Percentiles rank a stretch among this genome's conserved stretches.
phyloP scores from a whole-genome alignment of 306 rosid genomes.

The Inga laurina region DNA sequence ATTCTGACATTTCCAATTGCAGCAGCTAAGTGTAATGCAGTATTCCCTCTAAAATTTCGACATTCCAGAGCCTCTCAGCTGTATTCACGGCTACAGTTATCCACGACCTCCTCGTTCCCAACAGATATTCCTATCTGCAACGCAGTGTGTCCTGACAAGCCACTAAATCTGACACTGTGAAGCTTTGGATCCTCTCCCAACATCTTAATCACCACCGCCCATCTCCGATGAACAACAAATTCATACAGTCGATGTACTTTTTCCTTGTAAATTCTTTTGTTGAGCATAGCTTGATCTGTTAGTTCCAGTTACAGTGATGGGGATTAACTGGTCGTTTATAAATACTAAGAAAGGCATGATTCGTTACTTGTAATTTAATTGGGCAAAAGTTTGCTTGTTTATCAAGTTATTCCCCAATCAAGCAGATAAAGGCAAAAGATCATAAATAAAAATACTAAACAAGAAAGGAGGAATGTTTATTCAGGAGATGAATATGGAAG shows the following conservation, averaged over 20 bases:
- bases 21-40: constrained; percentile 51
- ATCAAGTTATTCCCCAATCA: background rate
- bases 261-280: too few relatives aligned
- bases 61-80: background rate
- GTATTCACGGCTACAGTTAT: too few relatives aligned
- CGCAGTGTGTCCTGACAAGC: constrained; percentile 42
- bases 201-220: constrained; percentile 28
- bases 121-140: background rate
- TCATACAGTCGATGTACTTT: background rate
- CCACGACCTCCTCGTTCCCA: too few relatives aligned
- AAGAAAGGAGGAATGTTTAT: background rate
- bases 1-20: constrained; percentile 33
- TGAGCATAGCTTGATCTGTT: too few relatives aligned
- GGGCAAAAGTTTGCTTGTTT: background rate
- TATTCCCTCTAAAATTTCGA: constrained; percentile 28
- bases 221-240: constrained; percentile 28
- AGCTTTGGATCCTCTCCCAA: background rate
- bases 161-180: background rate
- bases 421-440: background rate
- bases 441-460: too few relatives aligned
- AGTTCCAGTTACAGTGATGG: background rate
- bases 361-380: background rate
- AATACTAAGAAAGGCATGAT: background rate
- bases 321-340: background rate
- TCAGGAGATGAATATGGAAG: background rate